Evolutionary conservation across 495 filamentous ascomycete species (phyloP), one percentile per base, ranked within the genome.

Genomic region (Neurospora sp.): DNA sequence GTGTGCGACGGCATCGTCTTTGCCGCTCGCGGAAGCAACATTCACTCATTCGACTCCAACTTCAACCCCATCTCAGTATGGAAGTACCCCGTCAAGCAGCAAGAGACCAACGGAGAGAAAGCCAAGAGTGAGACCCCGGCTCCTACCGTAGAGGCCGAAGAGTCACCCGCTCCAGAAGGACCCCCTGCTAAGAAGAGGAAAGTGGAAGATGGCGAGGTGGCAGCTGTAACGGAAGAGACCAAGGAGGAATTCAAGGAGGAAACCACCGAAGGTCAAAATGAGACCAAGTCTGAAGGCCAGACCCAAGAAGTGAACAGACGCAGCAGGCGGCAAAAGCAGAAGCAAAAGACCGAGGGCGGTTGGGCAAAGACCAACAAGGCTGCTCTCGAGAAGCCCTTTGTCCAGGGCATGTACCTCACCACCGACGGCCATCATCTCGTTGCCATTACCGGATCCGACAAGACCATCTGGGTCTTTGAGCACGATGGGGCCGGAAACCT

Each of bases 381-480:
- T 22, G 69, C 3, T n/a, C 42, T 69, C 6, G 80, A 80, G 53
- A 71, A 68, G 22, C 76, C 80, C 0, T 76, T 87, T 73, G 82
- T 93, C 40, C 86, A 86, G 41, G 82, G 87, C 16, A 72, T 94
- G 37, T 81, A 85, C n/a, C 77, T 85, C 18, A 89, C 91, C 3
- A 78, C 85, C 42, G 85, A 91, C 69, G 86, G 88, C 40, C 83
- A 86, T 53, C 85, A 96, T 83, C 76, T 96, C 12, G 85, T 97
- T 42, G 91, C 89, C 14, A 85, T 94, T 22, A 97, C 96, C 9
- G 90, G 88, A 9, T 94, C 96, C 77, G 96, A 98, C 84, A 99
- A 98, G 83, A 89, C 86, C 70, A 85, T 99, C 71, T 90, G 92
- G 76, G 94, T 98, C 2, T 91, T 98, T 75, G 83, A 89, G 73